phyloP scores from a whole-genome alignment of 23 red algal genomes.

The Cyanidium caldarium region DNA sequence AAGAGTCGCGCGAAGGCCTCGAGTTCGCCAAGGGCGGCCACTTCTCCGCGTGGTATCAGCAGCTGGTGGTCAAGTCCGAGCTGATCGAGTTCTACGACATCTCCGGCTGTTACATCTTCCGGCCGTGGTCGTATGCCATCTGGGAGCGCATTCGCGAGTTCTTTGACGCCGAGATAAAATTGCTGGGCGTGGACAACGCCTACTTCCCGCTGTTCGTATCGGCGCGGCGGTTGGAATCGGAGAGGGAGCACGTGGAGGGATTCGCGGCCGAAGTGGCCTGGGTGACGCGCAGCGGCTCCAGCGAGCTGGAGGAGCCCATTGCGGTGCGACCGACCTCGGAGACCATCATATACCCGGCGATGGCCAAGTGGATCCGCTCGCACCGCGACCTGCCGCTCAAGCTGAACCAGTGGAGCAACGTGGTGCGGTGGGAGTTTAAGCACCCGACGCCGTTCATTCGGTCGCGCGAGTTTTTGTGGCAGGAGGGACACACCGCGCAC shows the following conservation, averaged over 20 bases:
- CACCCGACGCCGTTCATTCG: slow-evolving; percentile 96
- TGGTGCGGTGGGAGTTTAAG: slow-evolving; percentile 98
- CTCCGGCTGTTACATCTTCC: slow-evolving; percentile 86
- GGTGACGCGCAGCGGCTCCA: slow-evolving; percentile 68
- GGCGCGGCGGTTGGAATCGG: slow-evolving; percentile 41
- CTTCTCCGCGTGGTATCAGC: slow-evolving; percentile 75
- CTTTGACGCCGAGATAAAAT: slow-evolving; percentile 85
- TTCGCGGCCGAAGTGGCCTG: slow-evolving; percentile 97
- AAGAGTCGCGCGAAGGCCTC: slow-evolving; percentile 61
- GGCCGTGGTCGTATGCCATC: slow-evolving; percentile 73
- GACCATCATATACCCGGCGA: slow-evolving; percentile 96
- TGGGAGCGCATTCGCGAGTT: slow-evolving; percentile 80
- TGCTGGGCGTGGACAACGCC: slow-evolving; percentile 84
- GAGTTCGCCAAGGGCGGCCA: slow-evolving; percentile 60
- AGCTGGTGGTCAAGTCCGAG: slow-evolving; percentile 84
- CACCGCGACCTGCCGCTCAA: slow-evolving; percentile 87
- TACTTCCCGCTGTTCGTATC: slow-evolving; percentile 96
- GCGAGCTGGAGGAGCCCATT: slow-evolving; percentile 76
- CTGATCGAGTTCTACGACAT: slow-evolving; percentile 99
- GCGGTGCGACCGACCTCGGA: slow-evolving; percentile 94
- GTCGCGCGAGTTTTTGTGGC: slow-evolving; percentile 98
- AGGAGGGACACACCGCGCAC: slow-evolving; percentile 97
- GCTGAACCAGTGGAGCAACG: slow-evolving; percentile 98
- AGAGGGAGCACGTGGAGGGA: slow-evolving; percentile 93
- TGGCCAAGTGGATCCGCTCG: slow-evolving; percentile 98